phyloP scores from a whole-genome alignment of 768 basidiomycete genomes.

The Arthromyces matolae region DNA sequence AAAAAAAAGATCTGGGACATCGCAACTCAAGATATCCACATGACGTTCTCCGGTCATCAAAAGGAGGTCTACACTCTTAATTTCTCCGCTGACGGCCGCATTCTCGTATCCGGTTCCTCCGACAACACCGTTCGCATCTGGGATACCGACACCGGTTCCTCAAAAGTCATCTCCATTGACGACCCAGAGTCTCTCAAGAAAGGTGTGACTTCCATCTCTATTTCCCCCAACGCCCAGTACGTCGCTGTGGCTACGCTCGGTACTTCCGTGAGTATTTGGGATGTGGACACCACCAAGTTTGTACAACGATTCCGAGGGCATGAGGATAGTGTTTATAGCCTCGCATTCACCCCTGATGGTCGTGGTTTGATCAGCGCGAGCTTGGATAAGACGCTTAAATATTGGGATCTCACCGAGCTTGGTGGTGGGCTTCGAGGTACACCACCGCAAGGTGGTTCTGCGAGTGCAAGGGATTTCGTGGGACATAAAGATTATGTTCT shows the following conservation, averaged over 20 bases:
- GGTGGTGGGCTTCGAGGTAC: no score
- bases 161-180: conserved; percentile 43
- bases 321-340: conserved; percentile 78
- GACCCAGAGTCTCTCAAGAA: conserved; percentile 44
- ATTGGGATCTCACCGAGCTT: conserved; percentile 80
- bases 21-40: conserved; percentile 67
- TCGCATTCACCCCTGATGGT: conserved; percentile 92
- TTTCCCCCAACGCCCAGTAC: conserved; percentile 65
- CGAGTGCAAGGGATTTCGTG: conserved; percentile 33
- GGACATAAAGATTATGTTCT: conserved; percentile 49
- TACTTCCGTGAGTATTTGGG: conserved; percentile 77
- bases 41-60: conserved; percentile 80
- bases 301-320: conserved; percentile 74
- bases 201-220: conserved; percentile 76
- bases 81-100: conserved; percentile 78
- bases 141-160: conserved; percentile 36
- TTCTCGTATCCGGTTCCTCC: conserved; percentile 87
- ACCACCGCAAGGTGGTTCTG: conserved; percentile 24
- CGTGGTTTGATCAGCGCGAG: conserved; percentile 88
- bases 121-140: conserved; percentile 51
- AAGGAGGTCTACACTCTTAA: conserved; percentile 93
- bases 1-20: conserved; percentile 95
- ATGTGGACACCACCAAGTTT: conserved; percentile 57
- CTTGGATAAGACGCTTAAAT: conserved; percentile 82
- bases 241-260: conserved; percentile 71